Percentiles rank a stretch among this genome's conserved stretches.
Conservation (phyloP, 139 green algal species). For the Coelastrella sp. region DNA sequence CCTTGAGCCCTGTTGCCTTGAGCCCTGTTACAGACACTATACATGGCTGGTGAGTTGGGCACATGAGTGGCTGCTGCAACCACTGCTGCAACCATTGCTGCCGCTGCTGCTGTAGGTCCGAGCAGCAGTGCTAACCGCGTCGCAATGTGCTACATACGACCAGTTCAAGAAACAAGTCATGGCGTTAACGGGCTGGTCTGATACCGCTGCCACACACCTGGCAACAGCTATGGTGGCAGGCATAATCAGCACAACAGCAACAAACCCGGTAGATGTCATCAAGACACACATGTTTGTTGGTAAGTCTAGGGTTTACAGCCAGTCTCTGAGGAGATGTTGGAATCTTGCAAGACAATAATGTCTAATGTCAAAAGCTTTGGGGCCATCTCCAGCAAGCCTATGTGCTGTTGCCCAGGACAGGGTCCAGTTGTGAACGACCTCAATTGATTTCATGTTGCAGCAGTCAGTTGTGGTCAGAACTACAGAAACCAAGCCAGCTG, state of each 20-base stretch:
- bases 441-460: neutral
- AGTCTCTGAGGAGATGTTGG: too few relatives aligned
- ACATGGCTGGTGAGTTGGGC: neutral
- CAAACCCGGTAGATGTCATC: slow-evolving; percentile 82
- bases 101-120: slow-evolving; percentile 40
- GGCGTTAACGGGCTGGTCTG: slow-evolving; percentile 49
- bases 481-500: neutral
- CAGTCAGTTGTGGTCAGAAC: neutral
- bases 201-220: slow-evolving; percentile 60
- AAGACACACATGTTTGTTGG: slow-evolving; percentile 76
- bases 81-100: neutral
- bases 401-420: neutral
- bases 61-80: neutral
- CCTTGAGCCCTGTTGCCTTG: too few relatives aligned
- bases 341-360: too few relatives aligned
- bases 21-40: too few relatives aligned
- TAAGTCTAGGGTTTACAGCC: slow-evolving; percentile 29
- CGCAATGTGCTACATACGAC: slow-evolving; percentile 76
- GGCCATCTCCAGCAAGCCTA: neutral
- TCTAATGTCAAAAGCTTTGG: too few relatives aligned
- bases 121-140: slow-evolving; percentile 63
- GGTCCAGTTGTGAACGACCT: neutral
- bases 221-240: slow-evolving; percentile 67
- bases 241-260: slow-evolving; percentile 78
- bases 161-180: slow-evolving; percentile 64